phyloP scores from a whole-genome alignment of 306 rosid genomes.

The Macrotyloma uniflorum region DNA sequence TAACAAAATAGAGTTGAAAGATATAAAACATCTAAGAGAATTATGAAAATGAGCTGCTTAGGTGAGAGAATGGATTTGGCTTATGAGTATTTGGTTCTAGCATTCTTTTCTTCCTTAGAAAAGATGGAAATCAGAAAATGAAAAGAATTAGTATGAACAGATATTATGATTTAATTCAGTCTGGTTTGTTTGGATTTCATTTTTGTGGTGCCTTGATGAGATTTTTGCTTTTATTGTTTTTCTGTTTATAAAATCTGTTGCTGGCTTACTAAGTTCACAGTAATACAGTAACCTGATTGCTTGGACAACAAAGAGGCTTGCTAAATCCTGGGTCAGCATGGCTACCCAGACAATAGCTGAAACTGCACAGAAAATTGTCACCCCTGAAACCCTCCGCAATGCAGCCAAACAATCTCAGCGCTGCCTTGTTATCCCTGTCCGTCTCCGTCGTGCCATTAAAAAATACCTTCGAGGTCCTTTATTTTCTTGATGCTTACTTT shows the following conservation, averaged over 20 bases:
- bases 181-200: neutral
- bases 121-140: slow-evolving; percentile 52
- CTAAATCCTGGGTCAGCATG: slow-evolving; percentile 49
- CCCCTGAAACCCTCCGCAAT: slow-evolving; percentile 64
- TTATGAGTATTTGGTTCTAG: slow-evolving; percentile 42
- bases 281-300: slow-evolving; percentile 21
- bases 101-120: slow-evolving; percentile 46
- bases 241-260: neutral
- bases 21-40: neutral
- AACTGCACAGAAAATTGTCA: slow-evolving; percentile 69
- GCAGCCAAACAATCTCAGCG: slow-evolving; percentile 89
- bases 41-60: neutral
- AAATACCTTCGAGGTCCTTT: slow-evolving; percentile 77
- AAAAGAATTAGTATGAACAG: slow-evolving; percentile 34
- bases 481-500: neutral
- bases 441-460: slow-evolving; percentile 86
- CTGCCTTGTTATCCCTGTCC: slow-evolving; percentile 73
- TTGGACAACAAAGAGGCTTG: slow-evolving; percentile 24
- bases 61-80: slow-evolving; percentile 35
- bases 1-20: neutral
- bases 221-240: neutral
- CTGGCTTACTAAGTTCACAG: slow-evolving; percentile 5
- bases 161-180: neutral
- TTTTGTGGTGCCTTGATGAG: slow-evolving; percentile 11
- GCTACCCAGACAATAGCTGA: slow-evolving; percentile 62